Percentiles rank a stretch among this genome's conserved stretches.
Evolutionary conservation across 306 rosid species (phyloP).

Genomic region (Abrus pulchellus): DNA sequence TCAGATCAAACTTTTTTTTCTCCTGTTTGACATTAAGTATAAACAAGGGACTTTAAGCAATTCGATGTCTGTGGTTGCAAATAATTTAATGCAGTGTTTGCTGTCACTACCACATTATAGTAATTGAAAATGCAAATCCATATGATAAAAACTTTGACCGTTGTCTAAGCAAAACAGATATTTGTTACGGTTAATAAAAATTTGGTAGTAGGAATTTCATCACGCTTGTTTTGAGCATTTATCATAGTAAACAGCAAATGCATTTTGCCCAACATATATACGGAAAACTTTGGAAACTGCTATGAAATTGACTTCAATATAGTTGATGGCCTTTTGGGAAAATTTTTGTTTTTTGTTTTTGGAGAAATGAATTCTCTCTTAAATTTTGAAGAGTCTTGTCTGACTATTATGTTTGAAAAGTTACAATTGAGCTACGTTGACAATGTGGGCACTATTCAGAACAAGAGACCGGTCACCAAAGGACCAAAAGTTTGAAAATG

Average conservation of each 20-base stretch:
- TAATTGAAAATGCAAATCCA: constrained; percentile 10
- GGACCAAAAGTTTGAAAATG: constrained; percentile 16
- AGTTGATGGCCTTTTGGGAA: constrained; percentile 1
- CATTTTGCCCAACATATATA: constrained; percentile 10
- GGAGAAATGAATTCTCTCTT: constrained; percentile 2
- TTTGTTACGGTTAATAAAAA: constrained; percentile 1
- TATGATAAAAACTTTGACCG: neutral
- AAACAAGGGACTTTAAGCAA: constrained; percentile 36
- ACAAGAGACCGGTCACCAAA: constrained; percentile 21
- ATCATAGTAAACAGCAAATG: constrained; percentile 31
- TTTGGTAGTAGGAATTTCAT: constrained; percentile 27
- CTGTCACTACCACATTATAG: constrained; percentile 27
- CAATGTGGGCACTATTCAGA: constrained; percentile 16
- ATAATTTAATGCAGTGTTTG: constrained; percentile 40
- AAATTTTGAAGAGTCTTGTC: neutral
- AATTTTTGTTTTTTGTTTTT: neutral
- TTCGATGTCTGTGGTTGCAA: constrained; percentile 35
- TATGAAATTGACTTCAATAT: neutral
- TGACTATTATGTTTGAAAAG: constrained; percentile 27
- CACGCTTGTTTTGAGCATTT: constrained; percentile 41
- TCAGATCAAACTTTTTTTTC: neutral
- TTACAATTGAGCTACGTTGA: constrained; percentile 7
- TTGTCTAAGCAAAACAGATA: neutral
- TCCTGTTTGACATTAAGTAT: constrained; percentile 25
- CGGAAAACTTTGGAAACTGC: neutral